phyloP scores from a whole-genome alignment of 768 basidiomycete species.

The Naematelia encephala region DNA sequence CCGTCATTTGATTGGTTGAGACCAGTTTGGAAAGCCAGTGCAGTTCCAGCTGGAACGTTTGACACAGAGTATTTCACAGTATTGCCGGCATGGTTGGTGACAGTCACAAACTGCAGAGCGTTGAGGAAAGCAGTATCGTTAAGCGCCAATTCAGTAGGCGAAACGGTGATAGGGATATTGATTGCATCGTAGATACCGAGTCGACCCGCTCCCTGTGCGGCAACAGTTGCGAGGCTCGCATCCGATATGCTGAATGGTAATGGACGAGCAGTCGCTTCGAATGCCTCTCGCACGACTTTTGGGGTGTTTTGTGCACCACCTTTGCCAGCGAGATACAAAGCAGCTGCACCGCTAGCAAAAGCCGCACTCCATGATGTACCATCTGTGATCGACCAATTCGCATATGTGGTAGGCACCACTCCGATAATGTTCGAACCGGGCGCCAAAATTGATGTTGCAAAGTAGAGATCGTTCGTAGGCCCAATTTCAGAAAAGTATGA shows the following conservation, averaged over 20 bases:
- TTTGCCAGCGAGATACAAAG: constrained; percentile 47
- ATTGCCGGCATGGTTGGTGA: constrained; percentile 57
- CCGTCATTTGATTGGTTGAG: constrained; percentile 47
- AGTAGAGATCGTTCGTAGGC: constrained; percentile 58
- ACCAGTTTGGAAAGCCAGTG: constrained; percentile 31
- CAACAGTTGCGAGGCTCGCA: constrained; percentile 34
- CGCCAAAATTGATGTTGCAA: constrained; percentile 59
- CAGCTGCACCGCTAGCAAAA: constrained; percentile 48
- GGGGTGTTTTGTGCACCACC: constrained; percentile 27
- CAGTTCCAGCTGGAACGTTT: constrained; percentile 46
- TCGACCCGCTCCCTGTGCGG: constrained; percentile 42
- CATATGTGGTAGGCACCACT: constrained; percentile 23
- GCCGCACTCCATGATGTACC: constrained; percentile 38
- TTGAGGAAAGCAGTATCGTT: constrained; percentile 65
- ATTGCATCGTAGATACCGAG: constrained; percentile 63
- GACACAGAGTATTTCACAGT: constrained; percentile 49
- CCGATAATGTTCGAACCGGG: constrained; percentile 52
- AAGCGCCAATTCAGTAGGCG: constrained; percentile 60
- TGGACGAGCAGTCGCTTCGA: constrained; percentile 36
- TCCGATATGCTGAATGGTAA: constrained; percentile 32
- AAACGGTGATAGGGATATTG: constrained; percentile 57
- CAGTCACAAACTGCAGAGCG: constrained; percentile 39
- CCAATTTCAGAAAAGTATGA: constrained; percentile 61
- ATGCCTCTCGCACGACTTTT: constrained; percentile 22
- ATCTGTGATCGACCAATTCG: constrained; percentile 31